Percentiles rank a stretch among this genome's conserved stretches.
Conservation (phyloP, 352 stramenopile genomes). For the Phytophthora idaei region DNA sequence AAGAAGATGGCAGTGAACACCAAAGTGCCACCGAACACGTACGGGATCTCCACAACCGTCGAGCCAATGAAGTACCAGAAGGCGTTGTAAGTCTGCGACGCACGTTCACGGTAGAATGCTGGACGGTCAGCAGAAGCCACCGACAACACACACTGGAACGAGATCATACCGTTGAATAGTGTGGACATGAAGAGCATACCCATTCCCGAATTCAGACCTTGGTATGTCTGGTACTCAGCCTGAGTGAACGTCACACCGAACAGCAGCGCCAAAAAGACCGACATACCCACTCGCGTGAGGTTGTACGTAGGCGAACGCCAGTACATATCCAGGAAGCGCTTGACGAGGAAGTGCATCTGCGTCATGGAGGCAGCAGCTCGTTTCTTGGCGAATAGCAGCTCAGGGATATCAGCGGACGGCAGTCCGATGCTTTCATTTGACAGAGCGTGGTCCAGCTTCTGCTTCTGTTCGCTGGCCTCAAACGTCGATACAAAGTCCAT, state of each 20-base stretch:
- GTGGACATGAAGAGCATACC: conserved; percentile 88
- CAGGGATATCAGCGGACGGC: background rate
- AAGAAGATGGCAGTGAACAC: conserved; percentile 43
- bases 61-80: conserved; percentile 53
- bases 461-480: conserved; percentile 29
- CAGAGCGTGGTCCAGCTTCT: conserved; percentile 20
- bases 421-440: background rate
- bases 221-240: conserved; percentile 48
- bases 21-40: conserved; percentile 63
- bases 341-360: conserved; percentile 1
- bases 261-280: conserved; percentile 77
- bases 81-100: conserved; percentile 83
- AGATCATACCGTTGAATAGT: conserved; percentile 84
- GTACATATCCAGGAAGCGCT: conserved; percentile 27
- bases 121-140: conserved; percentile 78
- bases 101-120: conserved; percentile 85
- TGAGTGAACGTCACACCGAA: conserved; percentile 77
- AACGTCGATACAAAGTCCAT: conserved; percentile 50
- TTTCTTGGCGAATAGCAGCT: background rate
- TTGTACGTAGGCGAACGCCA: conserved; percentile 31
- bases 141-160: conserved; percentile 70
- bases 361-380: background rate
- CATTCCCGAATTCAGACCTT: conserved; percentile 59
- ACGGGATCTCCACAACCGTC: background rate
- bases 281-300: conserved; percentile 62